Conservation (phyloP, 805 yeast genomes). For the Saccharomyces cerevisiae region DNA sequence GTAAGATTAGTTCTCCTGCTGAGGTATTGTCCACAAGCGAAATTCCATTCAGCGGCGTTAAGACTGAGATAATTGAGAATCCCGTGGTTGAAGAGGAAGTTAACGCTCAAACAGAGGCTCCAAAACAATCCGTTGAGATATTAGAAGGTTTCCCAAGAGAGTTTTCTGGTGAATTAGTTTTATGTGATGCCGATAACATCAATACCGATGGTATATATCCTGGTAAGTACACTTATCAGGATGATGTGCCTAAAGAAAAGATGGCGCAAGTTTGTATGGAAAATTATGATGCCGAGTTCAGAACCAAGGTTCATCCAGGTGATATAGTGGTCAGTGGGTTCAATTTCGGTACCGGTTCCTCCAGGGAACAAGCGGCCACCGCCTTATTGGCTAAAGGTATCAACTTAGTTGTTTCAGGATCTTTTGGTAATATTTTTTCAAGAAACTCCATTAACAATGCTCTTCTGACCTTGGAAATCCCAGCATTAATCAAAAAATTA, state of each 20-base stretch:
- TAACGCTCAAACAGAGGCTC: constrained; percentile 22
- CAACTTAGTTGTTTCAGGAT: constrained; percentile 88
- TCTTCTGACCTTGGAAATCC: constrained; percentile 84
- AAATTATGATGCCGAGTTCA: constrained; percentile 89
- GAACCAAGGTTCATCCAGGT: constrained; percentile 68
- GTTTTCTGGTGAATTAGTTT: constrained; percentile 82
- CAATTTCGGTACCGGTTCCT: constrained; percentile 97
- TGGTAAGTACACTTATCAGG: constrained; percentile 97
- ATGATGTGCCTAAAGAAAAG: constrained; percentile 85
- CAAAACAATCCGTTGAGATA: constrained; percentile 53
- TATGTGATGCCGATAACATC: constrained; percentile 94
- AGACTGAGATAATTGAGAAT: constrained; percentile 27
- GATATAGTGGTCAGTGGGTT: constrained; percentile 89
- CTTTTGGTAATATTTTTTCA: constrained; percentile 93
- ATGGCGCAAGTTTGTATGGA: constrained; percentile 99
- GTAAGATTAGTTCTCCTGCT: constrained; percentile 87
- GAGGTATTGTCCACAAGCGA: constrained; percentile 63
- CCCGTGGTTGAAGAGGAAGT: constrained; percentile 11
- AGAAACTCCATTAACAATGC: constrained; percentile 97
- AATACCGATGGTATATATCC: constrained; percentile 99
- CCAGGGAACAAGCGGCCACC: constrained; percentile 99
- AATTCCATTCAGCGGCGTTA: constrained; percentile 41
- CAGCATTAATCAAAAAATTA: constrained; percentile 69
- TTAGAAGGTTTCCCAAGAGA: constrained; percentile 85
- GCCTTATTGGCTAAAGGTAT: constrained; percentile 91